Base-by-base conservation (phyloP, 139 green algal species). In the Chlamydomonas incerta region DNA sequence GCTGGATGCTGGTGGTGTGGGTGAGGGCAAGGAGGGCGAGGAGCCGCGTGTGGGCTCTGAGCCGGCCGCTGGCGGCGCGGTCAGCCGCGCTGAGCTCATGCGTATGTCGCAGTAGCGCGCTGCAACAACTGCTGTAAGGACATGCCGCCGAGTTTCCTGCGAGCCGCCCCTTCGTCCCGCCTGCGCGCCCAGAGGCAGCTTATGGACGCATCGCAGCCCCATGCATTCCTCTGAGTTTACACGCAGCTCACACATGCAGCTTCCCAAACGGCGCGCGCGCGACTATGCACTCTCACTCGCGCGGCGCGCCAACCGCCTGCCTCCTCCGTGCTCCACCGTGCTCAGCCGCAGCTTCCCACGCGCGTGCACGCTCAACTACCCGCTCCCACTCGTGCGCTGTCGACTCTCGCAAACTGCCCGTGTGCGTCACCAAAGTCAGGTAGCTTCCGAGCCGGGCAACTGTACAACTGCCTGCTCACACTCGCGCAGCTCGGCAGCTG, bases 141-240 rank as follows among this genome's bases (percentile, higher is more conserved):
- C 47, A 67, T 80, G 72, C 34, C 46, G 26, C 70, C 70, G 69
- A 74, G 69, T 74, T 74, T 74, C 69, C 69, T 76, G 26, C 71
- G 26, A 80, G 72, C 72, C 72, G 72, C 33, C 33, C 73, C 73
- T 69, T 31, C 37, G 73, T 34, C 73, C 73, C 73, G 55, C 55
- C 73, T 33, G 55, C 73, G 33, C 68, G 34, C 35, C 52, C 68
- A 55, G 33, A 74, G 52, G 68, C 68, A 50, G 41, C 41, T 50
- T 63, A 63, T 18, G 55, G 20, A 63, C 10, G 15, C 18, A 23
- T 5, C 6, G 2, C 55, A 23, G 21, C 20, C 55, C 55, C 55
- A 13, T 63, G 55, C 55, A 18, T 26, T 10, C 15, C 55, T 63
- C 6, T 63, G 8, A 63, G 55, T 26, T 63, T 26, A 18, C 55